Evolutionary conservation across 1,139 yeast genomes (phyloP).

Genomic region (Debaryomyces psychrophilus): DNA sequence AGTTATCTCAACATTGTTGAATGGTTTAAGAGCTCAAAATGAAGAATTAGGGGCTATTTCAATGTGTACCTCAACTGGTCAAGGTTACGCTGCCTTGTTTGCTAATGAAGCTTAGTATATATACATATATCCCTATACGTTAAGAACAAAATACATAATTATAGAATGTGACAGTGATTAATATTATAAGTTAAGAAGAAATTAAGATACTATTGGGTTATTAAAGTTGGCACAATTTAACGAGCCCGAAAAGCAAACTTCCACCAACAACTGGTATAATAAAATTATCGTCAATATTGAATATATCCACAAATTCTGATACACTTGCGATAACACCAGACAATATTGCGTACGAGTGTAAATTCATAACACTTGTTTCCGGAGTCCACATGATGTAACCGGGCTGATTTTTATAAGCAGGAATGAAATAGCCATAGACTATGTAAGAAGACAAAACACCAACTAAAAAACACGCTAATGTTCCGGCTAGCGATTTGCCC

Average conservation of each 20-base stretch:
- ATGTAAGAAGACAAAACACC: slow-evolving; percentile 69
- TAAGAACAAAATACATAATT: neutral
- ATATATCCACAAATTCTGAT: slow-evolving; percentile 80
- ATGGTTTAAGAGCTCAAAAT: slow-evolving; percentile 32
- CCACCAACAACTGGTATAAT: slow-evolving; percentile 90
- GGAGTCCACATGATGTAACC: slow-evolving; percentile 67
- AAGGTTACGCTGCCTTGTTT: slow-evolving; percentile 44
- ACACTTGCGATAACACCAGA: slow-evolving; percentile 80
- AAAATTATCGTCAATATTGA: slow-evolving; percentile 84
- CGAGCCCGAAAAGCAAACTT: slow-evolving; percentile 54
- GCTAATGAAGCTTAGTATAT: slow-evolving; percentile 28
- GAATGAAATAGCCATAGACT: slow-evolving; percentile 74
- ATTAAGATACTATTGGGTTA: neutral
- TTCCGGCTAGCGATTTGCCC: slow-evolving; percentile 86
- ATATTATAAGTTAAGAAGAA: neutral
- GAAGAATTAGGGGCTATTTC: slow-evolving; percentile 40
- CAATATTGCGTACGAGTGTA: slow-evolving; percentile 57
- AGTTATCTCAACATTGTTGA: slow-evolving; percentile 35
- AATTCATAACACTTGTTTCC: slow-evolving; percentile 56
- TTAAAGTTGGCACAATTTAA: slow-evolving; percentile 26
- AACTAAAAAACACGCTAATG: slow-evolving; percentile 77
- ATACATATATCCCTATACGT: slow-evolving; percentile 1
- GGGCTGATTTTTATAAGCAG: slow-evolving; percentile 51
- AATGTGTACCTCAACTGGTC: slow-evolving; percentile 50
- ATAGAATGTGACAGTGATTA: neutral